Base-by-base conservation (phyloP, 805 yeast genomes). In the Candida pini region DNA sequence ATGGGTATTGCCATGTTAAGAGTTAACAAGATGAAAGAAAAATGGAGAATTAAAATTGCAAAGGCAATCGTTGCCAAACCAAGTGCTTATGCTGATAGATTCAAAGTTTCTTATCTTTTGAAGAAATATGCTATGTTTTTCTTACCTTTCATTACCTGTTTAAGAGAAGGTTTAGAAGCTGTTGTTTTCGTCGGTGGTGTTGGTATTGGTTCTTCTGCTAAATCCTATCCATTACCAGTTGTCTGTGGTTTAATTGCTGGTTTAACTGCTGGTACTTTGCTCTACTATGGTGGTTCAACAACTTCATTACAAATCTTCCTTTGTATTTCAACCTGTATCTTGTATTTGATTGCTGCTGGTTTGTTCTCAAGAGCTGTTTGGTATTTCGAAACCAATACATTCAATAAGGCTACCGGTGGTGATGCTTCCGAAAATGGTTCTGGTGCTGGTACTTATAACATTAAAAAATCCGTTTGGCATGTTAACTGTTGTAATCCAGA, bases 1-100 rank as follows among this genome's bases (percentile, higher is more conserved):
- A 89, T 90, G 97, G 97, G 98, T 60, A 73, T 90, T 53, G 95
- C 97, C 38, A 85, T 90, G 96, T 73, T 90, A 55, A 78, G 97
- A 64, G 73, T 90, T 61, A 89, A 89, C 69, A 88, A 89, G 69
- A 86, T 89, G 95, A 88, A 87, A 66, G 90, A 78, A 48, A 90
- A 90, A 67, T 90, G 98, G 98, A 78, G 96, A 69, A 71, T 88
- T 47, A 90, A 90, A 67, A 84, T 90, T 56, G 96, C 97, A 19
- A 73, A 66, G 54, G 90, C 96, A 8, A 65, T 89, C 40, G 64
- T 87, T 34, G 79, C 77, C 5, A 46, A 63, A 17, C 85, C 84
- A 35, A 55, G 61, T 30, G 58, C 57, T 10, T 71, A 59, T 42
- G 60, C 62, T 41, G 80, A 72, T 44, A 64, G 73, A 44, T 76